These are phyloP conservation scores for Dipteronia sinensis DNA, from an alignment of 345 rosid genomes.

Conservation along the genomic window DNA sequence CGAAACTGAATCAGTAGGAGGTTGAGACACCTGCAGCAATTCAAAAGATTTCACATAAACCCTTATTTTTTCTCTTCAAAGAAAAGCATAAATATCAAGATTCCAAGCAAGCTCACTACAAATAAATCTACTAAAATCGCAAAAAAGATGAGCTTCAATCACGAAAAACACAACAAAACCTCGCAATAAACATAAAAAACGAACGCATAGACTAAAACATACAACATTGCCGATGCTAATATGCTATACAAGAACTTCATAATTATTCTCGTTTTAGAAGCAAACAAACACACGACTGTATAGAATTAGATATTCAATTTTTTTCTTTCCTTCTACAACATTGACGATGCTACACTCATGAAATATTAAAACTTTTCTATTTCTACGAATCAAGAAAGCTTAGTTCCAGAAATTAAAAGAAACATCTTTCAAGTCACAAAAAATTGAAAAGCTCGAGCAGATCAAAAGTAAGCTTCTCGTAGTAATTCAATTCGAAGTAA, in stretches of 20 bases:
- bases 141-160: not conserved
- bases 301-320: too few species aligned
- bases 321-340: too few species aligned
- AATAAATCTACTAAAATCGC: too few species aligned
- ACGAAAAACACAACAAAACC: not conserved
- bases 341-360: too few species aligned
- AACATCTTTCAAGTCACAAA: too few species aligned
- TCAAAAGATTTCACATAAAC: constrained; percentile 10
- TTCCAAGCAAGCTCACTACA: too few species aligned
- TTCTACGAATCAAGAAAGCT: too few species aligned
- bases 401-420: not conserved
- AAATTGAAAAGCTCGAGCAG: not conserved
- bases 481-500: not conserved
- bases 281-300: too few species aligned
- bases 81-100: too few species aligned
- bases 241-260: not conserved
- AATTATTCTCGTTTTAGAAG: too few species aligned
- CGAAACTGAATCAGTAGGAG: constrained; percentile 84
- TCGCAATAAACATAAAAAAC: not conserved
- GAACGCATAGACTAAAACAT: not conserved
- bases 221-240: not conserved
- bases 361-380: too few species aligned
- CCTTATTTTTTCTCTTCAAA: not conserved
- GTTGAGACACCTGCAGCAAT: constrained; percentile 68
- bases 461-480: too few species aligned